These are phyloP conservation scores for Globisporangium megalacanthum DNA, from an alignment of 352 stramenopile genomes.

Conservation along the genomic window DNA sequence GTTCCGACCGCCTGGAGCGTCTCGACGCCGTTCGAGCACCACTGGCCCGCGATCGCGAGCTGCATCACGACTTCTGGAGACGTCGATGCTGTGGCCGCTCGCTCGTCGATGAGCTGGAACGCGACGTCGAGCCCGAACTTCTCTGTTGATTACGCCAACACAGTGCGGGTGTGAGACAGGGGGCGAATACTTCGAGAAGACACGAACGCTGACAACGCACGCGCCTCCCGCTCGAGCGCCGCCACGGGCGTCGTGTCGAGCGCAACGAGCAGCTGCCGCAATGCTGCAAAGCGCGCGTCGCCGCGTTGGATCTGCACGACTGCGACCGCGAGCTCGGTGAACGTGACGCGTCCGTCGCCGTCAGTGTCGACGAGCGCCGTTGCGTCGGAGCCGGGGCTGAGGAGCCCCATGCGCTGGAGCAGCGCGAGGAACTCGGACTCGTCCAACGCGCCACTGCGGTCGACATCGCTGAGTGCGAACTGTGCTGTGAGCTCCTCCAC, in stretches of 20 bases:
- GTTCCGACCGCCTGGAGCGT: slow-evolving; percentile 37
- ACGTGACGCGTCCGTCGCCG: slow-evolving; percentile 57
- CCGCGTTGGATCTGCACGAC: slow-evolving; percentile 51
- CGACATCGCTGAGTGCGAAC: slow-evolving; percentile 50
- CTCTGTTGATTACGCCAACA: slow-evolving; percentile 10
- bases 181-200: not conserved
- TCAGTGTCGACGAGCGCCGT: slow-evolving; percentile 31
- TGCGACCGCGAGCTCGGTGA: slow-evolving; percentile 49
- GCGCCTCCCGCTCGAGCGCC: slow-evolving; percentile 54
- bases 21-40: slow-evolving; percentile 29
- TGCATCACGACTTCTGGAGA: slow-evolving; percentile 39
- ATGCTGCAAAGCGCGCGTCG: slow-evolving; percentile 35
- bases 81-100: slow-evolving; percentile 25
- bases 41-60: slow-evolving; percentile 46
- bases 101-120: slow-evolving; percentile 53
- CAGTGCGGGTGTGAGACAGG: not conserved
- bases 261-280: slow-evolving; percentile 38
- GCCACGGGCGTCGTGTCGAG: slow-evolving; percentile 60
- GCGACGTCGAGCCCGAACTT: slow-evolving; percentile 48
- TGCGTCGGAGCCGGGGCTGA: slow-evolving; percentile 16
- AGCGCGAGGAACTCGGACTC: slow-evolving; percentile 59
- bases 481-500: slow-evolving; percentile 55
- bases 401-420: slow-evolving; percentile 40
- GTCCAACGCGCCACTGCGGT: slow-evolving; percentile 56
- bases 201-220: slow-evolving; percentile 7